Percentiles rank a stretch among this genome's conserved stretches.
Evolutionary conservation across 257 asterid species (phyloP).

Genomic region (Coffea canephora): DNA sequence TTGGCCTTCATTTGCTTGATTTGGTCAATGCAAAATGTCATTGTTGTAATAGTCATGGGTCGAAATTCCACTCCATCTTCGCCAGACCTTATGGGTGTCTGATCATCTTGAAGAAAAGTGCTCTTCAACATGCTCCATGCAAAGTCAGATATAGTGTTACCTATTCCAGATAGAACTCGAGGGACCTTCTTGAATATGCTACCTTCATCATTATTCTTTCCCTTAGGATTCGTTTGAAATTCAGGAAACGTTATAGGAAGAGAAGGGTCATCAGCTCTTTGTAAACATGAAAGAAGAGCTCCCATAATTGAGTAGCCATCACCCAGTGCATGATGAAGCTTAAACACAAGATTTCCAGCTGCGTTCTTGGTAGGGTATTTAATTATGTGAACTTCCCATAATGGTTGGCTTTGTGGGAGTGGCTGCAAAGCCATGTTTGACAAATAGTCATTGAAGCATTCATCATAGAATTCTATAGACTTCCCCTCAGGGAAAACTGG

Average conservation of each 20-base stretch:
- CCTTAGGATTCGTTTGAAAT: conserved; percentile 4
- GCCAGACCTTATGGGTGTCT: conserved; percentile 30
- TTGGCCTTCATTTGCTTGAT: conserved; percentile 35
- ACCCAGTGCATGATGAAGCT: conserved; percentile 44
- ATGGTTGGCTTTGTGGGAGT: conserved; percentile 34
- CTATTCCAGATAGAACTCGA: conserved; percentile 17
- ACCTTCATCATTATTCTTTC: background rate
- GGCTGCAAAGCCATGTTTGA: conserved; percentile 31
- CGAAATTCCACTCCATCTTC: conserved; percentile 36
- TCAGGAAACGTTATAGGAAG: conserved; percentile 38
- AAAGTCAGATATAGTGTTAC: conserved; percentile 30
- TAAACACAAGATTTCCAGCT: conserved; percentile 34
- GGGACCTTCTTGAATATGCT: conserved; percentile 12
- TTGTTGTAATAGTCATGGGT: conserved; percentile 34
- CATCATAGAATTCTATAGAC: conserved; percentile 32
- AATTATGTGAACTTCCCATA: conserved; percentile 44
- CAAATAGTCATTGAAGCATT: conserved; percentile 35
- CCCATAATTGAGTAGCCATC: conserved; percentile 50
- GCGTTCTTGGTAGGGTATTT: conserved; percentile 40
- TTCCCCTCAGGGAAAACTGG: conserved; percentile 30
- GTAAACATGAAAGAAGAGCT: conserved; percentile 41
- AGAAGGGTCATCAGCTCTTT: conserved; percentile 39
- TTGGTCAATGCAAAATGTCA: conserved; percentile 26
- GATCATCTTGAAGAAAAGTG: conserved; percentile 35
- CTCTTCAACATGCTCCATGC: conserved; percentile 40